Base-by-base conservation (phyloP, 495 filamentous ascomycete species). In the Durotheca rogersii region DNA sequence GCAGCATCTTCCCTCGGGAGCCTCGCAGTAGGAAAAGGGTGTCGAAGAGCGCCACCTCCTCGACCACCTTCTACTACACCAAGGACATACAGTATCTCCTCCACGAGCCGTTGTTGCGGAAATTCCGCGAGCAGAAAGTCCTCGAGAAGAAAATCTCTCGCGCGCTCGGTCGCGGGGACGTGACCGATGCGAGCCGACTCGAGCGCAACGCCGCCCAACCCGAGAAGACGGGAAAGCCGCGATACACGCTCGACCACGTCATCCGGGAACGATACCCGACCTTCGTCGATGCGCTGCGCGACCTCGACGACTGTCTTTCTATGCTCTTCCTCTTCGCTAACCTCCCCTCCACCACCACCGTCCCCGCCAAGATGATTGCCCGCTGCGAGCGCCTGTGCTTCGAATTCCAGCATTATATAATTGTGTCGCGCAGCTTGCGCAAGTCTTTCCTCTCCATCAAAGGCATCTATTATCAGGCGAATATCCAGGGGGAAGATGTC, bases 391-490 rank as follows among this genome's bases (percentile, higher is more conserved):
- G 88, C 20, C 75, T 98, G 16, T 89, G 85, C 65, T 83, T 88
- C 61, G 93, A 98, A 72, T 98, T 96, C 75, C 82, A 96, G 67
- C 94, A 97, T 75, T 97, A 95, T 71, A 78, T 98, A 44, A 98
- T 98, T 66, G 78, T 81, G 34, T 88, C 90, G 15, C 84, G 95
- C 70, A 88, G 87, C 38, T 75, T 98, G 45, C 86, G 89, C 60
- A 96, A 95, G 72, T 94, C 89, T 4, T 98, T 98, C 73, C 76
- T 98, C 41, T 95, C 89, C 1, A 97, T 98, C 70, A 98, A 97
- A 76, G 93, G 93, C 63, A 96, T 98, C 61, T 98, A 98, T 72
- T 98, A 97, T 71, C 94, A 98, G 74, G 94, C 91, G 6, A 97
- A 88, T 36, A 92, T 98, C 39, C 90, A 96, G 65, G 92, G 92